Evolutionary conservation across 176 grass and related monocot genomes (phyloP).

Genomic region (Leersia perrieri): DNA sequence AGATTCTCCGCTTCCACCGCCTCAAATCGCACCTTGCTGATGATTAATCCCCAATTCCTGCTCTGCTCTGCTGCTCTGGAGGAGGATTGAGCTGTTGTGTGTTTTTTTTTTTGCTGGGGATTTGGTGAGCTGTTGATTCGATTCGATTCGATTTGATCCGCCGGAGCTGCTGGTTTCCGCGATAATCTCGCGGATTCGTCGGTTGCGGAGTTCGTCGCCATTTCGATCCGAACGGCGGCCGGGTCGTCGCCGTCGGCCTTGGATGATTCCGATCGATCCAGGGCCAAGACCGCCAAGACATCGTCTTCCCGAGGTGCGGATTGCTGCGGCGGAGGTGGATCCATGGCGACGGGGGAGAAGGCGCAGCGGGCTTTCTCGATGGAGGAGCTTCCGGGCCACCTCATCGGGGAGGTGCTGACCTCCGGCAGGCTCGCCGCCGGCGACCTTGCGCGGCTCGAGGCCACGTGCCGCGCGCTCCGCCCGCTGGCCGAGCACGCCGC

Average conservation of each 20-base stretch:
- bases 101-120: background rate
- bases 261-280: conserved; percentile 42
- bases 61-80: background rate
- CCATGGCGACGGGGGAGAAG: conserved; percentile 52
- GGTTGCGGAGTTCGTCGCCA: conserved; percentile 11
- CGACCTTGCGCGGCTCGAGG: conserved; percentile 77
- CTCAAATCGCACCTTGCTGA: background rate
- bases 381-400: conserved; percentile 82
- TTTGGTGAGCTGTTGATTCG: background rate
- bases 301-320: background rate
- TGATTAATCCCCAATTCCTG: background rate
- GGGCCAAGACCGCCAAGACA: conserved; percentile 14
- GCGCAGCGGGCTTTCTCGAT: conserved; percentile 57
- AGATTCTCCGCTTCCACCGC: background rate
- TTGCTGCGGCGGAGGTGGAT: background rate
- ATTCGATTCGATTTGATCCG: no score
- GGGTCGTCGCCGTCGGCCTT: conserved; percentile 29
- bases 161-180: background rate
- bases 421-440: conserved; percentile 59
- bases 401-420: conserved; percentile 76
- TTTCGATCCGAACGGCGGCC: conserved; percentile 26
- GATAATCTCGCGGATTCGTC: background rate
- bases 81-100: background rate
- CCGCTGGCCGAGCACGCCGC: conserved; percentile 82
- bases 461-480: conserved; percentile 70